Evolutionary conservation across 2,329 filamentous ascomycete species (phyloP).

Genomic region (Xylaria arbuscula): DNA sequence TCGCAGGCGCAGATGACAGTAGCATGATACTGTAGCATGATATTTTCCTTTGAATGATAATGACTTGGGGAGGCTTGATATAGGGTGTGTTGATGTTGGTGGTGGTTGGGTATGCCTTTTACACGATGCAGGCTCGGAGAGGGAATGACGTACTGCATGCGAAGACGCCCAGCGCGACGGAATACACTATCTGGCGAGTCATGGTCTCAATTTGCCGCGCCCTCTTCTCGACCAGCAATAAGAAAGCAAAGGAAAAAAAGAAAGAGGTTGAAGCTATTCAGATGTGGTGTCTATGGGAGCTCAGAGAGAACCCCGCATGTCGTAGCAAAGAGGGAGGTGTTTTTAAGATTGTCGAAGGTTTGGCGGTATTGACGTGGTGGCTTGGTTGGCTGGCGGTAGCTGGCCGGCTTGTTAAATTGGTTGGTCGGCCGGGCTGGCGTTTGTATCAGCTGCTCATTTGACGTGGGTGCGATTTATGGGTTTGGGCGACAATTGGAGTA

Average conservation of each 20-base stretch:
- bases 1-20: not conserved
- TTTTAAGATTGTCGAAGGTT: not conserved
- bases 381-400: not conserved
- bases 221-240: conserved; percentile 30
- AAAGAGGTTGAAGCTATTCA: conserved; percentile 8
- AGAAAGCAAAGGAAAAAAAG: conserved; percentile 4
- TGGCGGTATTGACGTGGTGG: conserved; percentile 11
- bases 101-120: not conserved
- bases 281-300: not conserved
- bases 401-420: not conserved
- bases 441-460: conserved; percentile 26
- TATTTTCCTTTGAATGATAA: not conserved
- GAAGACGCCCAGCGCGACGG: conserved; percentile 55
- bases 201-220: conserved; percentile 44
- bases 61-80: not conserved
- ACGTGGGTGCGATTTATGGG: conserved; percentile 28
- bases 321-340: conserved; percentile 13
- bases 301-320: conserved; percentile 7
- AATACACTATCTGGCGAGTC: conserved; percentile 58
- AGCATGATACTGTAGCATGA: too few relatives aligned
- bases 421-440: not conserved
- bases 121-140: conserved; percentile 1
- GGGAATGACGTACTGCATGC: conserved; percentile 55
- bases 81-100: not conserved
- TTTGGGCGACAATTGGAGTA: conserved; percentile 26